These are phyloP conservation scores for Discostella pseudostelligera DNA, from an alignment of 108 stramenopile genomes.

Conservation along the genomic window DNA sequence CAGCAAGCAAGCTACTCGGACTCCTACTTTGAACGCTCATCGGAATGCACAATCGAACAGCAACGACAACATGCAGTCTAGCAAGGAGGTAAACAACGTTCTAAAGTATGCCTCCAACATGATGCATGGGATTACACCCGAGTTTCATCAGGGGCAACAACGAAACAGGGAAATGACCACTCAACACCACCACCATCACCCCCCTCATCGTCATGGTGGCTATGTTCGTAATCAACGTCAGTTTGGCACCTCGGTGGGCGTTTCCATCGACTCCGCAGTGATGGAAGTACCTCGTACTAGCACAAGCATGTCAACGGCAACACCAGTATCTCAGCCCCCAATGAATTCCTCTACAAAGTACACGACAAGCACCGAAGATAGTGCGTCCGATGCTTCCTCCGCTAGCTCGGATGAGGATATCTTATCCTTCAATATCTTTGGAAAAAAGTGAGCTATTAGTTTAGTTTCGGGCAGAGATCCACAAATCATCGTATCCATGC, in stretches of 20 bases:
- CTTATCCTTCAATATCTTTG: constrained; percentile 35
- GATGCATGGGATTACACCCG: constrained; percentile 8
- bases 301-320: background rate
- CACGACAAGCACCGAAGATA: background rate
- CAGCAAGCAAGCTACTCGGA: constrained; percentile 17
- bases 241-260: constrained; percentile 39
- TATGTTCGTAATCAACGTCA: constrained; percentile 36
- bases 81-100: background rate
- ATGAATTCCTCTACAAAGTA: background rate
- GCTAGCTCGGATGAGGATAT: constrained; percentile 36
- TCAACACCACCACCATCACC: constrained; percentile 8
- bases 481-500: background rate
- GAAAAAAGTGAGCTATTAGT: constrained; percentile 14
- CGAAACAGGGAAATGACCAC: background rate
- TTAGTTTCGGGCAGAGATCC: too few species aligned
- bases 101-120: constrained; percentile 5
- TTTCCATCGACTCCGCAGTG: constrained; percentile 20
- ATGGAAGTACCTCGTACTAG: background rate
- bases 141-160: background rate
- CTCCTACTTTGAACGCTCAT: constrained; percentile 8
- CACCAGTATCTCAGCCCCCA: background rate
- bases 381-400: constrained; percentile 11
- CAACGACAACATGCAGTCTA: background rate
- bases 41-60: background rate
- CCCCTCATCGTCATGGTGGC: constrained; percentile 25